These are phyloP conservation scores for Thalassiosira livingstoniorum DNA, from an alignment of 352 stramenopile genomes.

Conservation along the genomic window DNA sequence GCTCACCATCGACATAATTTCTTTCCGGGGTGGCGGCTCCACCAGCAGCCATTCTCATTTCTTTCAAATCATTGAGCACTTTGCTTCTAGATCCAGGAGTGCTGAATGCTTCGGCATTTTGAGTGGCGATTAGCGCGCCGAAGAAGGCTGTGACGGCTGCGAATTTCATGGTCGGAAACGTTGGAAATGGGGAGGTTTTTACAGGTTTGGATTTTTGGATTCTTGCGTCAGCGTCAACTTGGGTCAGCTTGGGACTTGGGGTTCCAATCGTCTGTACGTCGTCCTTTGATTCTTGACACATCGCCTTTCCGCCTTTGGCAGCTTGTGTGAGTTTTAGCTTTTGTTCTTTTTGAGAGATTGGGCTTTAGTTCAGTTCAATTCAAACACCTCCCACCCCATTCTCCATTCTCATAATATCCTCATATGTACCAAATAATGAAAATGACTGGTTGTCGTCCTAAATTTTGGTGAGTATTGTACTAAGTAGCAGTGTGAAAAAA, in stretches of 20 bases:
- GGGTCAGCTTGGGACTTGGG: neutral
- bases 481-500: too few species aligned
- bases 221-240: neutral
- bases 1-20: slow-evolving; percentile 37
- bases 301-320: neutral
- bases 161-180: slow-evolving; percentile 35
- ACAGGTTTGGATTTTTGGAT: neutral
- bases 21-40: slow-evolving; percentile 21
- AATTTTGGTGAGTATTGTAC: neutral
- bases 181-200: neutral
- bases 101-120: slow-evolving; percentile 42
- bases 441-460: slow-evolving; percentile 2
- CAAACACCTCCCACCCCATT: neutral
- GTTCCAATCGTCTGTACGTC: neutral
- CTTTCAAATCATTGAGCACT: slow-evolving; percentile 41
- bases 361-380: neutral
- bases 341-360: neutral
- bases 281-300: neutral
- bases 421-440: neutral
- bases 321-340: neutral
- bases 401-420: neutral
- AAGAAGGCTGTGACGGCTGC: slow-evolving; percentile 20
- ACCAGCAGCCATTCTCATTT: slow-evolving; percentile 55
- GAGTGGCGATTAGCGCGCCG: slow-evolving; percentile 21
- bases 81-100: slow-evolving; percentile 32